Evolutionary conservation across 1,284 basidiomycete species (phyloP), one percentile per base, ranked within the genome.

Genomic region (Trichosporon sp.): DNA sequence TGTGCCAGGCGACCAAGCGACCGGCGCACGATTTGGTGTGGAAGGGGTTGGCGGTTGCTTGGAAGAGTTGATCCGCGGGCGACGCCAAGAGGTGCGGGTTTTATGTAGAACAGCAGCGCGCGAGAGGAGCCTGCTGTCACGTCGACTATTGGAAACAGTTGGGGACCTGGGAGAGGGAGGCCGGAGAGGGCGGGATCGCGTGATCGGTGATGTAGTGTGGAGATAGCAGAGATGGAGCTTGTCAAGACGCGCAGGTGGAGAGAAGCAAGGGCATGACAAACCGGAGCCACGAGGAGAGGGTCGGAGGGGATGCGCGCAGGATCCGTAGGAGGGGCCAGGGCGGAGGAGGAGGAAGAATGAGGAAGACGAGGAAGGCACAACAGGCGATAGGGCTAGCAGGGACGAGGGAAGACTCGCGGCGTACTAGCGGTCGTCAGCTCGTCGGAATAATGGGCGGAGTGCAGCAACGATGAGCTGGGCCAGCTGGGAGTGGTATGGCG

Each of bases 221-320:
- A 54, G 51, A 54, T 54, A 54, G 51, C 51, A 54, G 21, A 11
- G 51, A 54, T 54, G 51, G 51, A 54, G 51, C 51, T 54, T 21
- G 51, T 54, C 51, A 54, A 54, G 51, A 54, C 51, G 51, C 51
- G 51, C 51, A 37, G 59, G 59, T 63, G 59, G 59, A 63, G 59
- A 63, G 59, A 19, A 16, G 31, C 35, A 37, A 10, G 35, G 35
- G 35, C 56, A 35, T 35, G 59, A 35, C 59, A 35, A 35, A 35
- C 16, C 10, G n/a, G 16, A 21, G 31, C 32, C 31, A 35, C 51
- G n/a, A 54, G 51, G 51, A 21, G 51, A 54, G 51, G 51, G 51
- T 26, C 19, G 51, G 21, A 10, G 51, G 19, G 51, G 51, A 11
- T 54, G 11, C 51, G 46, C 46, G 46, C 8, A 48, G 19, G 46